Conservation (phyloP, 768 basidiomycete genomes). For the Tylopilus balloui region DNA sequence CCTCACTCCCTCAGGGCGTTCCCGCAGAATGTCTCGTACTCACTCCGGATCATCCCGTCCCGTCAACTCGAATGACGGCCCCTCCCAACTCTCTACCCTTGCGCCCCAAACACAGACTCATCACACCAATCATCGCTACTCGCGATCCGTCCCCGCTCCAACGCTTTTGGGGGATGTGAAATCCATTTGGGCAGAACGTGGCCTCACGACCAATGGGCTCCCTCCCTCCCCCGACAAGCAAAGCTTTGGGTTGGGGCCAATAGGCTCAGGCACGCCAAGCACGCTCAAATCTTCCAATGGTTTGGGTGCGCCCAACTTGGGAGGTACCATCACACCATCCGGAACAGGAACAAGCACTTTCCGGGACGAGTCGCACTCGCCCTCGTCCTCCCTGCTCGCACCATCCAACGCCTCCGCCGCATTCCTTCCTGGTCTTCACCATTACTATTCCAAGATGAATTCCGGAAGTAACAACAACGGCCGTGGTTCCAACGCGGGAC, state of each 20-base stretch:
- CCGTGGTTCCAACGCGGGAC: constrained; percentile 24
- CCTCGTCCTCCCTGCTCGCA: constrained; percentile 37
- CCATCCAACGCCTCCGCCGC: constrained; percentile 81
- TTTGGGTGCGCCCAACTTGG: constrained; percentile 26
- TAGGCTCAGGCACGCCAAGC: constrained; percentile 43
- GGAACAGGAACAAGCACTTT: constrained; percentile 20
- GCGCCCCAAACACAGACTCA: constrained; percentile 19
- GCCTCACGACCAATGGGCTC: constrained; percentile 27
- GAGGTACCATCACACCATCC: constrained; percentile 5
- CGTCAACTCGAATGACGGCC: constrained; percentile 18
- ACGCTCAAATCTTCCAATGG: constrained; percentile 48
- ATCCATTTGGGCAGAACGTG: constrained; percentile 75
- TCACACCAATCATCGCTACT: constrained; percentile 59
- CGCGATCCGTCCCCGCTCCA: constrained; percentile 76
- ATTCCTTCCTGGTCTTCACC: constrained; percentile 70
- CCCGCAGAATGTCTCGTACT: constrained; percentile 76
- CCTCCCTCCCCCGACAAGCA: constrained; percentile 37
- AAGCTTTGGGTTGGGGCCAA: constrained; percentile 19
- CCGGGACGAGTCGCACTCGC: constrained; percentile 35
- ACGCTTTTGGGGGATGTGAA: constrained; percentile 71
- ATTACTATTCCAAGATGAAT: constrained; percentile 57
- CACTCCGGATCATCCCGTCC: constrained; percentile 41
- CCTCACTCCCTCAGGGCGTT: constrained; percentile 83
- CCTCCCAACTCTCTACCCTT: constrained; percentile 17
- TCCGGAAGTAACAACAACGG: constrained; percentile 21